Conservation (phyloP, 345 rosid genomes). For the Erucastrum elatum region DNA sequence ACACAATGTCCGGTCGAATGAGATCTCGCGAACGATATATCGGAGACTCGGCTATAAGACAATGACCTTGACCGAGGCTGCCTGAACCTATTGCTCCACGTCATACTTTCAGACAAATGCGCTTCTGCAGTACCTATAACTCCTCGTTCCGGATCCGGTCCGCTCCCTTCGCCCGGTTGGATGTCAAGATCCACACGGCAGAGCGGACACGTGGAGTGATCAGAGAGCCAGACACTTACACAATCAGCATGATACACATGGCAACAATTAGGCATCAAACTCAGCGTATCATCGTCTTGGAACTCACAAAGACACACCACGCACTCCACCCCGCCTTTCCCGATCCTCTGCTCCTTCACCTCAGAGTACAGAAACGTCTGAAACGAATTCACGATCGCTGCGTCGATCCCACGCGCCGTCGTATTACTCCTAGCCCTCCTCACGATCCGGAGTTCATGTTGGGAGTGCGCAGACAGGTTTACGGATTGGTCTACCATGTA, state of each 20-base stretch:
- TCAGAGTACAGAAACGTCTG: slow-evolving; percentile 68
- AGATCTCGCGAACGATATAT: slow-evolving; percentile 51
- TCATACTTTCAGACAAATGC: slow-evolving; percentile 12
- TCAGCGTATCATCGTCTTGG: slow-evolving; percentile 65
- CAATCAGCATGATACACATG: slow-evolving; percentile 82
- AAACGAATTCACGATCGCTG: slow-evolving; percentile 48
- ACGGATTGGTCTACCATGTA: not conserved
- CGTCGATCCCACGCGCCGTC: slow-evolving; percentile 52
- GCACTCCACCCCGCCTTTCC: slow-evolving; percentile 61
- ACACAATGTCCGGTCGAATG: slow-evolving; percentile 63
- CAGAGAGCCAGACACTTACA: slow-evolving; percentile 61
- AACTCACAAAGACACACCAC: slow-evolving; percentile 84
- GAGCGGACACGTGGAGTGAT: slow-evolving; percentile 74
- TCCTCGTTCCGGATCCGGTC: slow-evolving; percentile 24
- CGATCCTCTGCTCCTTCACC: slow-evolving; percentile 63
- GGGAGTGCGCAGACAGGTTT: not conserved
- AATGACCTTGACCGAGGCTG: slow-evolving; percentile 49
- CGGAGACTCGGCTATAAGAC: slow-evolving; percentile 39
- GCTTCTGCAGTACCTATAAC: slow-evolving; percentile 12
- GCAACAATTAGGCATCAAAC: slow-evolving; percentile 67
- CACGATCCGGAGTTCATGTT: slow-evolving; percentile 32
- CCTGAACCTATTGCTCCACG: slow-evolving; percentile 27
- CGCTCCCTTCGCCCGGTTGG: slow-evolving; percentile 32
- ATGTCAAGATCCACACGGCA: slow-evolving; percentile 67
- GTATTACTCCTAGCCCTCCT: not conserved